A percentile compares a stretch with the other conserved stretches of the same genome.
Conservation (phyloP, 371 early-diverging fungal species). For the Actinomortierella ambigua region DNA sequence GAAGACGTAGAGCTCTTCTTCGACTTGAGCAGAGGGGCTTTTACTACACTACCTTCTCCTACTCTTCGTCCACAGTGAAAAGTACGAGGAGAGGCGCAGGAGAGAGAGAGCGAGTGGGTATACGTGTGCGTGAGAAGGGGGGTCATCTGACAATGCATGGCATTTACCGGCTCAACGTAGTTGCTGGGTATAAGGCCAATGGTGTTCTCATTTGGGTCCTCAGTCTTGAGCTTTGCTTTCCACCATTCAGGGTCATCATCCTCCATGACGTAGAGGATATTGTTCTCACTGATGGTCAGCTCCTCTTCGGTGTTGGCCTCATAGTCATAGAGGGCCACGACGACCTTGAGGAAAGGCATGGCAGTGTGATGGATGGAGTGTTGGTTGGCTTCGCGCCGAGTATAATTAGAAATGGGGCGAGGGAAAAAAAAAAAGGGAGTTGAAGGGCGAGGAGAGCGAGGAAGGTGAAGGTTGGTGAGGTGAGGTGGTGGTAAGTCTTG, state of each 20-base stretch:
- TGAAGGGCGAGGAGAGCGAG: too few relatives aligned
- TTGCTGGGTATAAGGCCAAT: slow-evolving; percentile 79
- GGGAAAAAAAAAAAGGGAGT: too few relatives aligned
- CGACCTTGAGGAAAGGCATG: slow-evolving; percentile 59
- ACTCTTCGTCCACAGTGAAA: too few relatives aligned
- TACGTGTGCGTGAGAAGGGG: neutral
- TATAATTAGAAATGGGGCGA: too few relatives aligned
- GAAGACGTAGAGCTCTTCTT: too few relatives aligned
- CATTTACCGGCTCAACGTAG: slow-evolving; percentile 74
- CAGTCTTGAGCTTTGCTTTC: slow-evolving; percentile 68
- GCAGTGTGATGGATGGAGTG: slow-evolving; percentile 7
- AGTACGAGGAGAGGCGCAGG: neutral
- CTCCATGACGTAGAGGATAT: slow-evolving; percentile 74
- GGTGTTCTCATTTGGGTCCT: slow-evolving; percentile 48
- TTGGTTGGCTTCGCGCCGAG: too few relatives aligned
- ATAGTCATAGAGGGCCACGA: slow-evolving; percentile 82
- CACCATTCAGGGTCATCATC: slow-evolving; percentile 84
- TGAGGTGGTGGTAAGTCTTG: too few relatives aligned
- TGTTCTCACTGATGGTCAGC: slow-evolving; percentile 78
- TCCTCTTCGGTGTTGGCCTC: slow-evolving; percentile 87
- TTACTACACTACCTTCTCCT: too few relatives aligned
- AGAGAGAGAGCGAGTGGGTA: slow-evolving; percentile 2
- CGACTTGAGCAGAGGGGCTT: too few relatives aligned
- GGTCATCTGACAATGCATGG: neutral
- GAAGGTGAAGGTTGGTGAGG: too few relatives aligned